Percentiles rank a stretch among this genome's conserved stretches.
Evolutionary conservation across 1,284 basidiomycete genomes (phyloP).

Genomic region (Ustilago loliicola): DNA sequence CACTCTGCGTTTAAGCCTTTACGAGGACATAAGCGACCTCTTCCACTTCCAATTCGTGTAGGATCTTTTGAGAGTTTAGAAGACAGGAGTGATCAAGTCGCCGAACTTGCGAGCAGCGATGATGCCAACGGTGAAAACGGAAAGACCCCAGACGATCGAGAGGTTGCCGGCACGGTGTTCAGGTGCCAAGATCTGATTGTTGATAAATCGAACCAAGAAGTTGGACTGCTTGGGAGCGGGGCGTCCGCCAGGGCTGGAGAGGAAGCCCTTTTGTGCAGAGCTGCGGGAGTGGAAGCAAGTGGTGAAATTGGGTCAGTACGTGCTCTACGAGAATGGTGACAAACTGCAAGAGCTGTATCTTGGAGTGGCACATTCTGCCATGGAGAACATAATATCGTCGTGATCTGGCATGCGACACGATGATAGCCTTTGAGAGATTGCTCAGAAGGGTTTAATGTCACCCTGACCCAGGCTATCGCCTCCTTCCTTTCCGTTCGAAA

Average conservation of each 20-base stretch:
- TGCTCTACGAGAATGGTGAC: not conserved
- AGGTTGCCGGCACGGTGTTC: slow-evolving; percentile 66
- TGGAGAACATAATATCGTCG: too few relatives aligned
- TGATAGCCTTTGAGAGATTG: too few relatives aligned
- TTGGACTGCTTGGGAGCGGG: slow-evolving; percentile 35
- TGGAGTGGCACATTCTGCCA: too few relatives aligned
- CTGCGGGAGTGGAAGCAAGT: slow-evolving; percentile 3
- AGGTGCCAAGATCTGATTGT: slow-evolving; percentile 59
- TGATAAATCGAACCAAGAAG: slow-evolving; percentile 55
- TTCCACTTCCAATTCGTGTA: not conserved
- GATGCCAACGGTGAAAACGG: slow-evolving; percentile 62
- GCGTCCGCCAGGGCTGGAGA: slow-evolving; percentile 20
- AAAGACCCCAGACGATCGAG: slow-evolving; percentile 60
- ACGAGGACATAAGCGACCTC: not conserved
- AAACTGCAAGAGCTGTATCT: not conserved
- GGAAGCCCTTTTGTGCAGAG: slow-evolving; percentile 56
- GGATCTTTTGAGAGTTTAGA: slow-evolving; percentile 32
- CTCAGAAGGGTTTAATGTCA: too few relatives aligned
- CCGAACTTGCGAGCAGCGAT: slow-evolving; percentile 61
- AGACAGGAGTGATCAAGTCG: slow-evolving; percentile 58
- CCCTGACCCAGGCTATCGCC: too few relatives aligned
- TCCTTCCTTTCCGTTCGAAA: too few relatives aligned
- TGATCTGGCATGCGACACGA: too few relatives aligned
- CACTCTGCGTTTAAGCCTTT: too few relatives aligned
- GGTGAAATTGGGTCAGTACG: not conserved